Evolutionary conservation across 768 basidiomycete genomes (phyloP), one percentile per base, ranked within the genome.

Genomic region (Lactarius trivialis): DNA sequence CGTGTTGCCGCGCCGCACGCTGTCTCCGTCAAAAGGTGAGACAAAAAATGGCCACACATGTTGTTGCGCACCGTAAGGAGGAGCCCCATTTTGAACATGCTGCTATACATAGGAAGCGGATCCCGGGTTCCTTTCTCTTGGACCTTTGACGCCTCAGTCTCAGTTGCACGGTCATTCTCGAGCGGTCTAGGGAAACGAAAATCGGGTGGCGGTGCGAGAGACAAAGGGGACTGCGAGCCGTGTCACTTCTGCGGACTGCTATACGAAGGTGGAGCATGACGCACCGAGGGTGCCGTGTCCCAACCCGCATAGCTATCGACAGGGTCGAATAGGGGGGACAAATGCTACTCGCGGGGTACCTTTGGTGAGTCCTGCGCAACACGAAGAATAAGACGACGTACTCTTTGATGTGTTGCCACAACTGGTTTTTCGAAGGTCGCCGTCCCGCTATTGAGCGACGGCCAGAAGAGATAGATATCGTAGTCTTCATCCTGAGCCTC

Each of bases 401-500:
- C 63, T 15, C 33, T 56, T 32, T 43, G 55, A 24, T 52, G 37
- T 37, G 59, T 50, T 28, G 33, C 53, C 49, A 45, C 48, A 19
- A 43, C 36, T 9, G 36, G 48, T 39, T 19, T 39, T 50, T 55
- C 45, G 32, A 33, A 49, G 14, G 17, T 34, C 26, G 28, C 39
- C 45, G 15, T 34, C 41, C 43, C 36, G 52, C 34, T 49, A 32
- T 61, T 62, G 34, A 61, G 56, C 3, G 64, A 65, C 17, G 64
- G 64, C 64, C 64, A 65, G 43, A 61, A 65, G 41, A 65, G 60
- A 28, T 61, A 65, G 36, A 52, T 56, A 36, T 65, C 64, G 45
- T 65, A 65, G 60, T 65, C 64, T 51, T 65, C 64, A 30, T 65
- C 64, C 14, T 24, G 55, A 15, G 41, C 53, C 21, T 58, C 60